Evolutionary conservation across 2,329 filamentous ascomycete species (phyloP).

Genomic region (Pyricularia sp.): DNA sequence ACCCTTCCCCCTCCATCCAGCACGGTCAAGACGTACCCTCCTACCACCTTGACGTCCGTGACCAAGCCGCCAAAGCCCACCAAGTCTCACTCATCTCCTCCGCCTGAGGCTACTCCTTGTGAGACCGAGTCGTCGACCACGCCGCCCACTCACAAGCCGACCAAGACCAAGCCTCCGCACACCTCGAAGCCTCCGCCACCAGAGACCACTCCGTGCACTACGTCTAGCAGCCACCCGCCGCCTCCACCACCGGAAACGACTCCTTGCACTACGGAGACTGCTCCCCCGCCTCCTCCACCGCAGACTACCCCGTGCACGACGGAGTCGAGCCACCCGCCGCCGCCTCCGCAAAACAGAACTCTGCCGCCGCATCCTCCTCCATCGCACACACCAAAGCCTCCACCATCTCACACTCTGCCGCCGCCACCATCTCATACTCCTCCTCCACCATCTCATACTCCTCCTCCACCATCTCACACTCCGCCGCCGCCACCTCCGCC

Average conservation of each 20-base stretch:
- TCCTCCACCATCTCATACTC: neutral
- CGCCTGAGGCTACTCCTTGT: neutral
- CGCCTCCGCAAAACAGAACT: neutral
- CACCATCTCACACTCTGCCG: slow-evolving; percentile 1
- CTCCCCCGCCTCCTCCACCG: neutral
- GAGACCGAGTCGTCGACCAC: neutral
- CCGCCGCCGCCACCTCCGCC: slow-evolving; percentile 6
- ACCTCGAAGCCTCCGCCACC: neutral
- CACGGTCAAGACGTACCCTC: neutral
- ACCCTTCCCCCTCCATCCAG: neutral
- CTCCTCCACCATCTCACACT: neutral
- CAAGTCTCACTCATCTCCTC: neutral
- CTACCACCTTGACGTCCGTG: neutral
- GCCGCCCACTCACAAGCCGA: neutral
- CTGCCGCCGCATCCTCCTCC: too few species aligned
- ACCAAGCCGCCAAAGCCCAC: neutral
- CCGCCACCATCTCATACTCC: slow-evolving; percentile 7
- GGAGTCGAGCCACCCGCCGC: neutral
- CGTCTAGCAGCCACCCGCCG: neutral
- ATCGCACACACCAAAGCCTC: too few species aligned
- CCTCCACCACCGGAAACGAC: neutral
- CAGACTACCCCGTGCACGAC: neutral
- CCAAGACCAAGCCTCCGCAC: neutral
- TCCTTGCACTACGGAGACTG: neutral
- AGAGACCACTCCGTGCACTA: neutral